phyloP scores from a whole-genome alignment of 2,329 filamentous ascomycete genomes.

The Colletotrichum lindemuthianum region DNA sequence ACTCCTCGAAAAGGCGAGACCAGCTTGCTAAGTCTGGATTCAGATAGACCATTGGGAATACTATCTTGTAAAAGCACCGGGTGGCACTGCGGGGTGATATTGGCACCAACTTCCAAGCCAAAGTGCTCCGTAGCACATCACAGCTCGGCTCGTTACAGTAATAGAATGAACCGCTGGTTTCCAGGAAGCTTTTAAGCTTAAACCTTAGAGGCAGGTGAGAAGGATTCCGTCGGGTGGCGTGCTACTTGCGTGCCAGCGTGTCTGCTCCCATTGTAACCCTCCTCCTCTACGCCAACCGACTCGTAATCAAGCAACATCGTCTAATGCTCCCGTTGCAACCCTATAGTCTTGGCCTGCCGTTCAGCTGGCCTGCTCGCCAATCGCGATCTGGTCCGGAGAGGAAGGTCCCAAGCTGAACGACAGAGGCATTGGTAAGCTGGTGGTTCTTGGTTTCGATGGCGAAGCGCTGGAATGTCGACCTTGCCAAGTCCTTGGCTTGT shows the following conservation, averaged over 20 bases:
- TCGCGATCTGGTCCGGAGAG: not conserved
- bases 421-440: not conserved
- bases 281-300: not conserved
- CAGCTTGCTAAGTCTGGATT: too few species aligned
- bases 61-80: too few species aligned
- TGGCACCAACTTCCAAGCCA: not conserved
- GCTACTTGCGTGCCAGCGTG: conserved; percentile 6
- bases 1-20: too few species aligned
- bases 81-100: conserved; percentile 12
- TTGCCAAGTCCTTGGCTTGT: not conserved
- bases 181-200: conserved; percentile 31
- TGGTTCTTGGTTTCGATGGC: not conserved
- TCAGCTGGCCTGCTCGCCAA: not conserved
- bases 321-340: not conserved
- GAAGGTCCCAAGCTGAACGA: conserved; percentile 19
- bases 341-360: conserved; percentile 1
- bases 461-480: not conserved
- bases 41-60: too few species aligned
- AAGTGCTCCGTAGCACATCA: conserved; percentile 1
- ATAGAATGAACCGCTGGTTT: not conserved
- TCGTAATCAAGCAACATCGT: fast-evolving
- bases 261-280: not conserved
- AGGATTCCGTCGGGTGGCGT: conserved; percentile 24
- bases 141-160: conserved; percentile 18
- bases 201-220: conserved; percentile 31